A percentile compares a stretch with the other conserved stretches of the same genome.
Conservation (phyloP, 2,329 filamentous ascomycete species). For the Arthrobotrys pseudoclavata region DNA sequence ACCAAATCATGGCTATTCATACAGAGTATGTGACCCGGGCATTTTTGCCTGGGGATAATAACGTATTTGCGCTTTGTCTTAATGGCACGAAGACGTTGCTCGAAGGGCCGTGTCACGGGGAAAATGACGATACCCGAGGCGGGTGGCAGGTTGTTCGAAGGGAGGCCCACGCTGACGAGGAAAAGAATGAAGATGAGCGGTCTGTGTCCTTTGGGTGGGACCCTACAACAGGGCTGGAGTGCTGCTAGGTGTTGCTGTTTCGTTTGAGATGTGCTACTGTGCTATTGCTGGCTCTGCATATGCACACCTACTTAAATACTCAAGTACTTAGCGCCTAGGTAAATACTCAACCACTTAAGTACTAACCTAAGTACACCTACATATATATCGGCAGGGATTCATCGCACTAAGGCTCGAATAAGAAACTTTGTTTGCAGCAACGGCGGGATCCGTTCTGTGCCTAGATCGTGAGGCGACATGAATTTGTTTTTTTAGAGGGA, state of each 20-base stretch:
- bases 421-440: no score
- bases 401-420: no score
- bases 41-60: background rate
- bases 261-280: no score
- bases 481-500: no score
- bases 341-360: no score
- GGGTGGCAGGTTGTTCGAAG: background rate
- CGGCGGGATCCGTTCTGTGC: no score
- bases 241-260: background rate
- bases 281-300: no score
- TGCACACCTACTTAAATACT: no score
- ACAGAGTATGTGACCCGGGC: background rate
- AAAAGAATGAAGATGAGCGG: background rate
- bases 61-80: conserved; percentile 3
- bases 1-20: background rate
- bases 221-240: background rate
- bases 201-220: conserved; percentile 2
- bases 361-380: no score
- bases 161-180: background rate
- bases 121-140: conserved; percentile 31
- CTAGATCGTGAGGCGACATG: no score
- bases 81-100: background rate
- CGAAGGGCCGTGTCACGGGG: conserved; percentile 8
- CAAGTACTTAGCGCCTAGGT: no score
- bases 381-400: no score